Evolutionary conservation across 129 eudicot genomes (phyloP).

Genomic region (Chrysanthemum lavandulifolium): DNA sequence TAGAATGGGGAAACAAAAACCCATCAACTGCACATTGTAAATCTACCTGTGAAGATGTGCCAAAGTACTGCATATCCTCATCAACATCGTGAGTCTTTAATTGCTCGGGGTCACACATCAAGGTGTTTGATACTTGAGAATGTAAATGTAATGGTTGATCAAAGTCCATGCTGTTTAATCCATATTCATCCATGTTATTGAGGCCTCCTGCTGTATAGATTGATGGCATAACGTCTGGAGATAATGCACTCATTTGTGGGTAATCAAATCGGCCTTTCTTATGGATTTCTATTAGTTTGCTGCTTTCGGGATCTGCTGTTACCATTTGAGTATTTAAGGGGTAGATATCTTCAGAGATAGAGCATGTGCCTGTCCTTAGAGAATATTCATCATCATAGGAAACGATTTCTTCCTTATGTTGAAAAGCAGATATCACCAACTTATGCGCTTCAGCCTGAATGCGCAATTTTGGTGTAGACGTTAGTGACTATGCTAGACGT

Average conservation of each 20-base stretch:
- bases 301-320: slow-evolving; percentile 31
- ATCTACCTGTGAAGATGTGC: slow-evolving; percentile 39
- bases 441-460: slow-evolving; percentile 63
- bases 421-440: slow-evolving; percentile 53
- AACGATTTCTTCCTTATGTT: slow-evolving; percentile 45
- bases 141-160: slow-evolving; percentile 38
- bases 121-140: slow-evolving; percentile 31
- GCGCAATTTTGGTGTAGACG: not conserved
- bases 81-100: slow-evolving; percentile 34
- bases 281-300: slow-evolving; percentile 16
- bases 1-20: slow-evolving; percentile 41
- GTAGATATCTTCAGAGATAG: slow-evolving; percentile 38
- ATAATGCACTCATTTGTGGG: slow-evolving; percentile 34
- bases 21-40: slow-evolving; percentile 43
- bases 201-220: slow-evolving; percentile 38
- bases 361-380: slow-evolving; percentile 35
- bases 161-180: slow-evolving; percentile 46
- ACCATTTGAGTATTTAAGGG: slow-evolving; percentile 27
- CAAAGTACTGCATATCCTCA: slow-evolving; percentile 48
- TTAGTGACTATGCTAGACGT: not conserved
- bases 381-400: slow-evolving; percentile 58
- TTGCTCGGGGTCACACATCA: slow-evolving; percentile 41
- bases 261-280: slow-evolving; percentile 38
- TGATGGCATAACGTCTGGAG: slow-evolving; percentile 51
- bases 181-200: slow-evolving; percentile 45